Base-by-base conservation (phyloP, 176 grass and related monocot species). In the Chrysopogon serrulatus region DNA sequence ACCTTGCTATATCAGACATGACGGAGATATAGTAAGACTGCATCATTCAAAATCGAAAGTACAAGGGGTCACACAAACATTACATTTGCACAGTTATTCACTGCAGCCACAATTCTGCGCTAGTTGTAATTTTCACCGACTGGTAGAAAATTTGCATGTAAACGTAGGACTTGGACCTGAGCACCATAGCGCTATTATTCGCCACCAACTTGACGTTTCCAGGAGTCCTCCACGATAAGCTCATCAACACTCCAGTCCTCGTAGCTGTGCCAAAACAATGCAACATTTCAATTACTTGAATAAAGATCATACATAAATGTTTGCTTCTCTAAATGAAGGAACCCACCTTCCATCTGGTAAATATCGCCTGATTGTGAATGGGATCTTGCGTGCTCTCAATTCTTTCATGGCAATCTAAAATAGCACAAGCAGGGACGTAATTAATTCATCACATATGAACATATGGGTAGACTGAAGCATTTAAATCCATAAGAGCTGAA, bases 381-480 rank as follows among this genome's bases (percentile, higher is more conserved):
- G 94, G 61, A 96, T 91, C 66, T 96, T 96, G 35, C 88, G 88
- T 44, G 86, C 76, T 47, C 90, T 89, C 51, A 93, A 68, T 71
- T 93, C 90, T 75, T 96, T 96, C 90, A 93, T 96, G 81, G 94
- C 88, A 68, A 96, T 96, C 90, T 96, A 65, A 65, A 84, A n/a
- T 86, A 76, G 28, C 14, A 84, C 14, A 71, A 49, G 28, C 18
- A 60, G 54, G 21, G 68, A 40, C n/a, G 15, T 15, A 51, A 66
- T 21, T 12, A 62, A 16, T 61, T 65, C 24, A 49, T 47, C 42
- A 59, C 17, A 86, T 66, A 34, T 18, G 39, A 60, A 78, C 72
- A 41, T 26, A 48, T 28, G 4, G 16, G 19, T 57, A 63, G n/a
- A 17, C 14, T 12, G 14, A 62, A 53, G 5, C 23, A 71, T 54